phyloP scores from a whole-genome alignment of 257 asterid species.

The Coffea eugenioides region DNA sequence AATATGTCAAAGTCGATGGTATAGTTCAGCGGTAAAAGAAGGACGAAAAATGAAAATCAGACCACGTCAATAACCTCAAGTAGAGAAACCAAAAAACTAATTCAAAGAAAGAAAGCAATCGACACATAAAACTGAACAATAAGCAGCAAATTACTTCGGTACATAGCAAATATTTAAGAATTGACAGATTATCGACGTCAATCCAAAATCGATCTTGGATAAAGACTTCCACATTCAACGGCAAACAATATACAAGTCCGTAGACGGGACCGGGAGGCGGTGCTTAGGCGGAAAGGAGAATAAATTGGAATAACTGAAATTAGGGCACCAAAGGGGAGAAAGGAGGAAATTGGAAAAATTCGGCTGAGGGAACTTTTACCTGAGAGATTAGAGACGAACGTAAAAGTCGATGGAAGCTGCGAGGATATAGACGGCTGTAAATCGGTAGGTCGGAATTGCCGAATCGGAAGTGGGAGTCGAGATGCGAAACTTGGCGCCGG shows the following conservation, averaged over 20 bases:
- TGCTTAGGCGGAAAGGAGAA: neutral
- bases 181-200: neutral
- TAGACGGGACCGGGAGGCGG: neutral
- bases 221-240: neutral
- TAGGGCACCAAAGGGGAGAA: neutral
- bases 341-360: neutral
- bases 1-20: neutral
- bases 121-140: neutral
- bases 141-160: neutral
- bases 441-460: neutral
- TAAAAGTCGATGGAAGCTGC: neutral
- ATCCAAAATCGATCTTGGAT: neutral
- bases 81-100: neutral
- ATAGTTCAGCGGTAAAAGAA: neutral
- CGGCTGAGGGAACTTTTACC: neutral
- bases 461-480: neutral
- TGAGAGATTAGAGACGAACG: neutral
- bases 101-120: neutral
- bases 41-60: neutral
- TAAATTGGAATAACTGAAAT: neutral
- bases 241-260: neutral
- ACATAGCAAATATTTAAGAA: neutral
- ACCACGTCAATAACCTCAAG: neutral
- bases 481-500: conserved; percentile 1
- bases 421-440: neutral